Conservation (phyloP, 2,329 filamentous ascomycete species). For the Microsporum ferrugineum region DNA sequence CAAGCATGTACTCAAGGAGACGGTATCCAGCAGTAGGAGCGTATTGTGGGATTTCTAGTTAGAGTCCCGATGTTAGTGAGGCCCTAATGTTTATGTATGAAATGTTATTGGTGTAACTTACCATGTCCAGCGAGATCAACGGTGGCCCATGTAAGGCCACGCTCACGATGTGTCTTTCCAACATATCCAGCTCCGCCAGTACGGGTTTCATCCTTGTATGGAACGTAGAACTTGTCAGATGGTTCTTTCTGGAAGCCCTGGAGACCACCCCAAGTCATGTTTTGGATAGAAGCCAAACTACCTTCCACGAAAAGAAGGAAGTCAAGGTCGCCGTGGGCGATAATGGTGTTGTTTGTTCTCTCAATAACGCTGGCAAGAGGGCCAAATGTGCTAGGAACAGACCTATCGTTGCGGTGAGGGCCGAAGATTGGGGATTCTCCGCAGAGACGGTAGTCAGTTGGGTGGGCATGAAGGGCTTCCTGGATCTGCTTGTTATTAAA, state of each 20-base stretch:
- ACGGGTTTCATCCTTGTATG: conserved; percentile 39
- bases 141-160: conserved; percentile 60
- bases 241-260: conserved; percentile 58
- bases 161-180: conserved; percentile 59
- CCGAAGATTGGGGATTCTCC: conserved; percentile 34
- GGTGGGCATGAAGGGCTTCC: conserved; percentile 52
- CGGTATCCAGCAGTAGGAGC: conserved; percentile 42
- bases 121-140: conserved; percentile 53
- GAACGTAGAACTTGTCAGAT: conserved; percentile 55
- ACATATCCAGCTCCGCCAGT: conserved; percentile 53
- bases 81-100: too few species aligned
- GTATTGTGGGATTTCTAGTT: conserved; percentile 32
- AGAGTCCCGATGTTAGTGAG: not conserved
- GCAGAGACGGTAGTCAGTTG: conserved; percentile 48
- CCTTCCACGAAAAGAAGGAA: conserved; percentile 57
- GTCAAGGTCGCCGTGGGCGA: conserved; percentile 61
- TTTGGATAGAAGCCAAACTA: conserved; percentile 62
- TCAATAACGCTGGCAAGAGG: conserved; percentile 63
- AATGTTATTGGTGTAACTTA: not conserved
- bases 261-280: conserved; percentile 65
- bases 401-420: conserved; percentile 24
- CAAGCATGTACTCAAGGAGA: conserved; percentile 61
- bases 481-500: conserved; percentile 63
- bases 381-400: conserved; percentile 43
- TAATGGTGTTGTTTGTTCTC: conserved; percentile 57